Percentiles rank a stretch among this genome's conserved stretches.
phyloP scores from a whole-genome alignment of 2,329 filamentous ascomycete species.

The Curvularia lunata region DNA sequence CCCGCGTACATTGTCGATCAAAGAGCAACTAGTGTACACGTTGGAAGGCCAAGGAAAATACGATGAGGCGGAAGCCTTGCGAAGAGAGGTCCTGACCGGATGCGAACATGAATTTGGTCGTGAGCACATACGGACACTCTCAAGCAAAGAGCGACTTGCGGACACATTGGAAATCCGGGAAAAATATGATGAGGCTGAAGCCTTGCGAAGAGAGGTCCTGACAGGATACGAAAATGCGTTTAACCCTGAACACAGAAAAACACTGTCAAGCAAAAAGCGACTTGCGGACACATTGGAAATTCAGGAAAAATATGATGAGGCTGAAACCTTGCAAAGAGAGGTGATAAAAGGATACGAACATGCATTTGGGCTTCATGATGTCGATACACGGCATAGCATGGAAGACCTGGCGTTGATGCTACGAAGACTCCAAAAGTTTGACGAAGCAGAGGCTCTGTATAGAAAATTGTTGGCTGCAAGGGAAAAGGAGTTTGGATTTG shows the following conservation, averaged over 20 bases:
- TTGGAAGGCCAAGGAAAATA: neutral
- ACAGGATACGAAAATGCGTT: neutral
- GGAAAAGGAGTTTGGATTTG: too few relatives aligned
- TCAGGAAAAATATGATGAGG: neutral
- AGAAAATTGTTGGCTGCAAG: neutral
- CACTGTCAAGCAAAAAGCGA: neutral
- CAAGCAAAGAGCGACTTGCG: neutral
- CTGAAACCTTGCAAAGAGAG: neutral
- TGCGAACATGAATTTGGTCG: neutral
- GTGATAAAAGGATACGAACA: neutral
- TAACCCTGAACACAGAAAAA: rapidly evolving
- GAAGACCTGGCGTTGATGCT: neutral
- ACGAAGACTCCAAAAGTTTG: neutral
- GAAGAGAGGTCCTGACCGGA: neutral
- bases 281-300: neutral
- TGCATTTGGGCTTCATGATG: neutral
- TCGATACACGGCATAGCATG: neutral
- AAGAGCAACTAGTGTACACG: neutral
- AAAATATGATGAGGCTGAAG: neutral
- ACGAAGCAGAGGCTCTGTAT: neutral
- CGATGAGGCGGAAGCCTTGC: neutral
- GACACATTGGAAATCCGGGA: neutral
- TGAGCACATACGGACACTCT: neutral
- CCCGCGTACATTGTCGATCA: neutral
- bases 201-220: neutral